phyloP scores from a whole-genome alignment of 179 eudicot genomes.

The Patellifolia procumbens region DNA sequence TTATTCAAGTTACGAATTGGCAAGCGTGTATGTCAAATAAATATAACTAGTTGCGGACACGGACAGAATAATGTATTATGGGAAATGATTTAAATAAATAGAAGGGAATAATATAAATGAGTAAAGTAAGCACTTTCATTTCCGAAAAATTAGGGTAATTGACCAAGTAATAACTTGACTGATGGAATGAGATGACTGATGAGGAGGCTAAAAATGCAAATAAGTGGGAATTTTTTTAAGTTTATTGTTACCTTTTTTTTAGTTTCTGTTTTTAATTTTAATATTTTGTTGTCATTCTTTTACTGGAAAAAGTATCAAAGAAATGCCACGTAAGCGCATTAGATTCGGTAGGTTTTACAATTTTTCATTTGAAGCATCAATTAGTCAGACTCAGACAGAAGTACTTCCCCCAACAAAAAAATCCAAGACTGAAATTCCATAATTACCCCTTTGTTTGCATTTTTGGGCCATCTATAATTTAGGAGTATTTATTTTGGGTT shows the following conservation, averaged over 20 bases:
- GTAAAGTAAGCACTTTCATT: neutral
- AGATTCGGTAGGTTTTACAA: conserved; percentile 24
- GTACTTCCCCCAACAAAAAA: neutral
- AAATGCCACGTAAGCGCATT: conserved; percentile 23
- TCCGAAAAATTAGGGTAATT: conserved; percentile 21
- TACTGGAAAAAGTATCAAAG: neutral
- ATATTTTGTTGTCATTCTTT: too few relatives aligned
- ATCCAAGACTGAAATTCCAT: neutral
- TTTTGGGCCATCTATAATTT: neutral
- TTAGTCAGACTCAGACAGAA: neutral
- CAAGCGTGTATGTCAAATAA: too few relatives aligned
- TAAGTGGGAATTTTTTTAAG: too few relatives aligned
- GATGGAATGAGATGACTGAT: conserved; percentile 16
- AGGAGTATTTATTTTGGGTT: neutral
- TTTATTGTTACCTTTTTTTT: too few relatives aligned
- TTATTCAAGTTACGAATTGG: too few relatives aligned
- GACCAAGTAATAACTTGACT: conserved; percentile 34
- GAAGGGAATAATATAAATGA: neutral
- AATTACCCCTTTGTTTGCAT: neutral
- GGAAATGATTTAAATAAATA: neutral
- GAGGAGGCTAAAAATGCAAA: conserved; percentile 26
- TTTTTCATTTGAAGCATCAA: neutral
- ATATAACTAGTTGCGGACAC: too few relatives aligned
- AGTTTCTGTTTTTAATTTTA: neutral
- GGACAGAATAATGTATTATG: too few relatives aligned